A percentile compares a stretch with the other conserved stretches of the same genome.
Conservation (phyloP, 306 rosid species). For the Begonia peltatifolia region DNA sequence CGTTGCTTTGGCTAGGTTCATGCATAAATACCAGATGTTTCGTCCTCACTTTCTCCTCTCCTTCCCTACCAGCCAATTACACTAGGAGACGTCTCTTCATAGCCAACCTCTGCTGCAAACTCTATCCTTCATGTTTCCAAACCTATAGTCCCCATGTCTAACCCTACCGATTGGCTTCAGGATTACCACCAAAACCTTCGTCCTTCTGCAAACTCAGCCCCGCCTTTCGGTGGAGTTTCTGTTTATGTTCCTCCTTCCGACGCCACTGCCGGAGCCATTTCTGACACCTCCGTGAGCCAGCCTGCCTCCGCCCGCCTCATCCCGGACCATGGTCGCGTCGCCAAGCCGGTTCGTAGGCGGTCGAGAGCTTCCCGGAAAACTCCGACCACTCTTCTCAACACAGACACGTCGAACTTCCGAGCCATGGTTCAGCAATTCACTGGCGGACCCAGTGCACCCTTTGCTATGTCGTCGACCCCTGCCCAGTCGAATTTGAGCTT, state of each 20-base stretch:
- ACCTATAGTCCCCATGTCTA: neutral
- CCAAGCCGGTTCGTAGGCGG: constrained; percentile 44
- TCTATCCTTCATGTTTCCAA: too few relatives aligned
- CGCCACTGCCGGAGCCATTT: constrained; percentile 20
- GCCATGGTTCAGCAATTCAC: constrained; percentile 97
- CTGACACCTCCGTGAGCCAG: constrained; percentile 9
- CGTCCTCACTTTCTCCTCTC: too few relatives aligned
- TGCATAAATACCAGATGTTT: too few relatives aligned
- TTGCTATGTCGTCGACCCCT: constrained; percentile 12
- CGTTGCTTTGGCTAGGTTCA: too few relatives aligned
- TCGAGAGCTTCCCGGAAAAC: constrained; percentile 66
- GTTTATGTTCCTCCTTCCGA: constrained; percentile 3
- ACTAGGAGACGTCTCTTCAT: too few relatives aligned
- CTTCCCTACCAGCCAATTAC: too few relatives aligned
- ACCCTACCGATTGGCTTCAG: constrained; percentile 2
- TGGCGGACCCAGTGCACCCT: constrained; percentile 56
- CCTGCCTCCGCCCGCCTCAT: constrained; percentile 15
- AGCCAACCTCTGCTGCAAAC: too few relatives aligned
- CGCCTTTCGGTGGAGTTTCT: neutral
- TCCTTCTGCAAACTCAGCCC: neutral
- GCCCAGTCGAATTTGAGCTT: constrained; percentile 22
- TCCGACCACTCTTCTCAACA: constrained; percentile 74
- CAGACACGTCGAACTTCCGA: constrained; percentile 70
- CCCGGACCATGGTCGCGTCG: constrained; percentile 52
- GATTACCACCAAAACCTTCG: constrained; percentile 6